Evolutionary conservation across 345 rosid genomes (phyloP).

Genomic region (Eutrema japonicum): DNA sequence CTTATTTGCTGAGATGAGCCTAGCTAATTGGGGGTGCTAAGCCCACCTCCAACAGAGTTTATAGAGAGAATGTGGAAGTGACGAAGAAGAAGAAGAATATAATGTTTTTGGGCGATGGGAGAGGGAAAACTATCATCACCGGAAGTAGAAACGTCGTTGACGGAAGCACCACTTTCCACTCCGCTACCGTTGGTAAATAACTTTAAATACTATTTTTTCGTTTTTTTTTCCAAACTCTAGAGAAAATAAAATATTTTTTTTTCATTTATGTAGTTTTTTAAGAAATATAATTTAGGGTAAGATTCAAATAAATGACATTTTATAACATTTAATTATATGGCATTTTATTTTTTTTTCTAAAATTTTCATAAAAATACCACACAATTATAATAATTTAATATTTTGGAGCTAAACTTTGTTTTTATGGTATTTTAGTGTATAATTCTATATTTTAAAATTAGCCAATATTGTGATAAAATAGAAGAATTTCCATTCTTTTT

Average conservation of each 20-base stretch:
- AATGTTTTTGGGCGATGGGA: slow-evolving; percentile 87
- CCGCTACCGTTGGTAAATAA: slow-evolving; percentile 89
- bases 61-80: slow-evolving; percentile 79
- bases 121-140: slow-evolving; percentile 67
- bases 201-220: slow-evolving; percentile 1
- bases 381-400: background rate
- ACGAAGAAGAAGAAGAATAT: slow-evolving; percentile 64
- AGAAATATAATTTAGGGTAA: background rate
- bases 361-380: background rate
- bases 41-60: too few species aligned
- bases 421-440: too few species aligned
- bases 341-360: background rate
- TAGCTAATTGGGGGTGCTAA: too few species aligned
- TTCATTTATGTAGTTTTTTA: background rate
- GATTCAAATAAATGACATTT: background rate
- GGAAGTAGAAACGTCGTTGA: slow-evolving; percentile 69
- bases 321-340: background rate
- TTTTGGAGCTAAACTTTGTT: too few species aligned
- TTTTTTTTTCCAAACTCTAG: background rate
- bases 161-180: slow-evolving; percentile 81
- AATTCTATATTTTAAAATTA: too few species aligned
- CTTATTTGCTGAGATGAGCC: too few species aligned
- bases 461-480: too few species aligned
- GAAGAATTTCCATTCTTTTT: background rate
- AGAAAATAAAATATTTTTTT: background rate